Evolutionary conservation across 140 eudicot species (phyloP).

Genomic region (Cichorium intybus): DNA sequence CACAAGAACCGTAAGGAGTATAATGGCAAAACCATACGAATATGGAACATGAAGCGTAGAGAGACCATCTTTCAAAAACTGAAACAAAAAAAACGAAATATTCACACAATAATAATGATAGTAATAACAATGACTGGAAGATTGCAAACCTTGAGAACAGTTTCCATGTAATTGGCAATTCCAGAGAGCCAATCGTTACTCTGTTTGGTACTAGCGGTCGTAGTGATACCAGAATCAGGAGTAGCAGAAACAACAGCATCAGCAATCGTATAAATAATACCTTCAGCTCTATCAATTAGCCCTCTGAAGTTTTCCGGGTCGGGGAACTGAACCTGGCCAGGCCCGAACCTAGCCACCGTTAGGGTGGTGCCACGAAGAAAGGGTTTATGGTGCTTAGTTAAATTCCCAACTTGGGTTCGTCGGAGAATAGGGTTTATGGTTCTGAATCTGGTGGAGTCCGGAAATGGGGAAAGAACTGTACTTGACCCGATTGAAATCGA

Average conservation of each 20-base stretch:
- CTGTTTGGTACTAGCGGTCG: constrained; percentile 41
- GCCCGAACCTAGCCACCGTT: constrained; percentile 65
- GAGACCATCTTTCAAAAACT: constrained; percentile 86
- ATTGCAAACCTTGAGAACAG: constrained; percentile 72
- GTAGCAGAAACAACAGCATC: constrained; percentile 75
- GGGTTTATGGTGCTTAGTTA: constrained; percentile 27
- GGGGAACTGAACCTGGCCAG: constrained; percentile 61
- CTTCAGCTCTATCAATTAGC: constrained; percentile 69
- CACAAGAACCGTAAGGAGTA: constrained; percentile 74
- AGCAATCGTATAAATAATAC: constrained; percentile 69
- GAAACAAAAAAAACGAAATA: constrained; percentile 6
- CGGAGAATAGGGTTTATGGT: constrained; percentile 37
- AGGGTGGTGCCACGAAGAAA: constrained; percentile 31
- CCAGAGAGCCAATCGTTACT: constrained; percentile 90
- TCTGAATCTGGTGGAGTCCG: constrained; percentile 40
- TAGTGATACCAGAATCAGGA: constrained; percentile 34
- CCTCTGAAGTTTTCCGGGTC: constrained; percentile 66
- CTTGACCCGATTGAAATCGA: constrained; percentile 46
- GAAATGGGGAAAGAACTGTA: constrained; percentile 45
- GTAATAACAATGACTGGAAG: not conserved
- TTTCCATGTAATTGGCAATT: constrained; percentile 74
- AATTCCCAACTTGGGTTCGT: constrained; percentile 34
- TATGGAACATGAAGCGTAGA: constrained; percentile 82
- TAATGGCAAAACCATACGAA: constrained; percentile 86
- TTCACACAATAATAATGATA: not conserved